Evolutionary conservation across 1,284 basidiomycete species (phyloP), one percentile per base, ranked within the genome.

Genomic region (Meira miltonrushii): DNA sequence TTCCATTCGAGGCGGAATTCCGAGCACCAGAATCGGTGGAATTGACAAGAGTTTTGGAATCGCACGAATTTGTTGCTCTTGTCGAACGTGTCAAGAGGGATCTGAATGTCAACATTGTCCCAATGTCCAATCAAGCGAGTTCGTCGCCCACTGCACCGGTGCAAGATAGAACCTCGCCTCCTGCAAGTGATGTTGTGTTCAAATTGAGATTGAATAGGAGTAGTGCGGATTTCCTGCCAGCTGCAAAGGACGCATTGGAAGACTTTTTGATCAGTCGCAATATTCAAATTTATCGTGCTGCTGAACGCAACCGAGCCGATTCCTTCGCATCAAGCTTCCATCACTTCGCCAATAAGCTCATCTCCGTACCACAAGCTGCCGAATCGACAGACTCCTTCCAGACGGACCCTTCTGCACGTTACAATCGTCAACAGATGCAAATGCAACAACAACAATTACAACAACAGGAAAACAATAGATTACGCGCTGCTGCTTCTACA

Each of bases 1-100:
- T 98, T 57, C 94, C 94, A 0, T 95, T 96, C 75, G 94, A 97
- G 78, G 92, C 92, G 21, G 92, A 96, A 74, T 88, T 94, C 84
- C 85, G 88, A 51, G 86, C 96, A 19, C 92, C 93, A 9, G 87
- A 88, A 53, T 78, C 80, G 69, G 80, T 84, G 6, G 91, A 94
- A 60, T 82, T 97, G 11, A 84, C 86, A 2, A 83, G 85, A 28
- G 81, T 94, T 38, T 86, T 87, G 72, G 79, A 84, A 25, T 88
- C 88, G 7, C 81, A 86, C 19, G 92, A 96, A 52, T 97, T 94
- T 78, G 82, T 82, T 49, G 83, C 85, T 23, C 87, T 97, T 67
- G 84, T 86, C 15, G 92, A 97, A 70, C 86, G 88, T 62, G 84
- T 96, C 79, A 96, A 96, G 80, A 87, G 89, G 53, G 93, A 98